A percentile compares a stretch with the other conserved stretches of the same genome.
These are phyloP conservation scores for Tranzscheliella williamsii DNA, from an alignment of 1,284 basidiomycete species.

Conservation along the genomic window DNA sequence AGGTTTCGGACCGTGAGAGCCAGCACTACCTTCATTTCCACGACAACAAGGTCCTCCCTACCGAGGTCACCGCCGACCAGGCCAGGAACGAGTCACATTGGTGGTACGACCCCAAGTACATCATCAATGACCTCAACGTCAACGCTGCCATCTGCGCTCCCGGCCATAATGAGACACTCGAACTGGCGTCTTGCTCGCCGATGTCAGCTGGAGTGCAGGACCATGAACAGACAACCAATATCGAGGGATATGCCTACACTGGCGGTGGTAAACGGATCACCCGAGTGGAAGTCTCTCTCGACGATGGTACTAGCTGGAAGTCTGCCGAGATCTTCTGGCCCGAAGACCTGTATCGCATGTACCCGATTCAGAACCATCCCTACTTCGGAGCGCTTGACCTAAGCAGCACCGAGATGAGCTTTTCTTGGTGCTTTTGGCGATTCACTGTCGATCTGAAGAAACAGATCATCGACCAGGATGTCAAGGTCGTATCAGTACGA, in stretches of 20 bases:
- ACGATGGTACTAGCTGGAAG: slow-evolving; percentile 68
- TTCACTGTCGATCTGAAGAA: slow-evolving; percentile 62
- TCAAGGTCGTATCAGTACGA: slow-evolving; percentile 66
- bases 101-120: slow-evolving; percentile 70
- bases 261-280: slow-evolving; percentile 71
- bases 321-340: slow-evolving; percentile 66
- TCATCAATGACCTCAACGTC: slow-evolving; percentile 68
- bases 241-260: slow-evolving; percentile 70
- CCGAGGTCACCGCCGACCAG: slow-evolving; percentile 67
- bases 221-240: slow-evolving; percentile 19
- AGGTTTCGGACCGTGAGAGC: slow-evolving; percentile 67
- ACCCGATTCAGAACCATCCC: slow-evolving; percentile 51
- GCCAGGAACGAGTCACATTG: slow-evolving; percentile 67
- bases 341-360: slow-evolving; percentile 67
- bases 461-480: slow-evolving; percentile 61
- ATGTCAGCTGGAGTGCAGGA: no score
- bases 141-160: slow-evolving; percentile 70
- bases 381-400: slow-evolving; percentile 64
- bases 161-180: slow-evolving; percentile 67
- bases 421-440: slow-evolving; percentile 73
- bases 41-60: slow-evolving; percentile 72
- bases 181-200: slow-evolving; percentile 22
- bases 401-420: slow-evolving; percentile 67
- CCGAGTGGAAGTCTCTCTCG: slow-evolving; percentile 69
- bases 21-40: slow-evolving; percentile 64